Base-by-base conservation (phyloP, 345 rosid species). In the Murraya paniculata region DNA sequence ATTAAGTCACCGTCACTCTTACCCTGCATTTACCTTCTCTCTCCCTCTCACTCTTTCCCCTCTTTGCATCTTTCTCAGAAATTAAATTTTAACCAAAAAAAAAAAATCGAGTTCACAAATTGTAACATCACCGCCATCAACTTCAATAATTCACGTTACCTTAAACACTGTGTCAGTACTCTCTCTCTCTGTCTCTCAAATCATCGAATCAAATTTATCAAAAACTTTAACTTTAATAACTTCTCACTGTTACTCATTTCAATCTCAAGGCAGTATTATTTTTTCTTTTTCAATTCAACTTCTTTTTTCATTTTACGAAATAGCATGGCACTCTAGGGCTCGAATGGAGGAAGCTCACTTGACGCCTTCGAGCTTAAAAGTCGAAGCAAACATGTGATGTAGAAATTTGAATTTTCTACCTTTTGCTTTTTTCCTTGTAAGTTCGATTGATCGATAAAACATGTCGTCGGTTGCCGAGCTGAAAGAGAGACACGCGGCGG, bases 381-480 rank as follows among this genome's bases (percentile, higher is more conserved):
- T n/a, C 28, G 22, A 55, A 66, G 16, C 60, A 30, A 35, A 66
- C 55, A 65, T 35, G 64, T 35, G 35, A 66, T 65, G 73, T 24
- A 4, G 6, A 41, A 28, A 45, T 62, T 62, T 31, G 7, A 22
- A 67, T 62, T 18, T 16, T 48, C 1, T 58, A 53, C 19, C 55
- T 10, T n/a, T 25, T 71, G 2, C 4, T 10, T 45, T 45, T 45
- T 45, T 3, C 18, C 5, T 36, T 56, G 19, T 55, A 33, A 31
- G 38, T 73, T 64, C 69, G 10, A 14, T 75, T 75, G 62, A 75
- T 64, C 33, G 77, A 55, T 38, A 7, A 45, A 6, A 67, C 80
- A 92, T 94, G 99, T 91, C 99, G 22, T 91, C 99, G 22, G 94
- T 90, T 61, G 78, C 92, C 64, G 98, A 97, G 87, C 90, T 97